A percentile compares a stretch with the other conserved stretches of the same genome.
These are phyloP conservation scores for Exophiala bonariae DNA, from an alignment of 2,329 filamentous ascomycete species.

Conservation along the genomic window DNA sequence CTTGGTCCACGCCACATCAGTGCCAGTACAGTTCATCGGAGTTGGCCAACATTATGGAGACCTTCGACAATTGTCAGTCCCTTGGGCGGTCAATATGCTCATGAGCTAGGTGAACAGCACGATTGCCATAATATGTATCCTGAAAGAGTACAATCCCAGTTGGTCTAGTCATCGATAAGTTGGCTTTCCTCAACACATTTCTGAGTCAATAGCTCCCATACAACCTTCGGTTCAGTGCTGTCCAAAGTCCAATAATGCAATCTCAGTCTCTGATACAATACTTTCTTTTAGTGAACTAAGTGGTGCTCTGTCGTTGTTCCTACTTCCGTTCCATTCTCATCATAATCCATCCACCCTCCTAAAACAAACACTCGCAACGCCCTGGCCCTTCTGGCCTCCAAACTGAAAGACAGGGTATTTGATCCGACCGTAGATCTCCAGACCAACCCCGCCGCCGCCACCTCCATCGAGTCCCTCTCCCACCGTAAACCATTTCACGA, in stretches of 20 bases:
- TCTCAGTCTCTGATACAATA: too few species aligned
- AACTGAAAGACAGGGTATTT: constrained; percentile 87
- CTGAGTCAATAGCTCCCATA: too few species aligned
- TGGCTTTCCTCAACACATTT: too few species aligned
- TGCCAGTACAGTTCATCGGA: constrained; percentile 90
- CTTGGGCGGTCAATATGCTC: constrained; percentile 58
- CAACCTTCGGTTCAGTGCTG: too few species aligned
- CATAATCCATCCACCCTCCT: constrained; percentile 40
- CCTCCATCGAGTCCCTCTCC: neutral
- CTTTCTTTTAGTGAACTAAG: too few species aligned
- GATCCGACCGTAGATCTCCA: constrained; percentile 67
- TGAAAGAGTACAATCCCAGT: neutral
- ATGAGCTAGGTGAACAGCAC: constrained; percentile 14
- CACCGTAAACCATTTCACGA: constrained; percentile 73
- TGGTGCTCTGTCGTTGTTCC: too few species aligned
- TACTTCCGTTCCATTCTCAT: neutral
- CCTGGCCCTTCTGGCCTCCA: constrained; percentile 83
- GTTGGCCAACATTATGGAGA: constrained; percentile 69
- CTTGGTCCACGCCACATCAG: constrained; percentile 95
- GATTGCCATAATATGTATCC: neutral
- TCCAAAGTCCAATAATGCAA: too few species aligned
- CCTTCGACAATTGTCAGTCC: constrained; percentile 63
- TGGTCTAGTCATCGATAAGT: too few species aligned
- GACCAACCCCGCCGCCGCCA: constrained; percentile 30
- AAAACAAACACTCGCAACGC: constrained; percentile 85